Evolutionary conservation across 2,329 filamentous ascomycete species (phyloP).

Genomic region (Aspergillus unguis): DNA sequence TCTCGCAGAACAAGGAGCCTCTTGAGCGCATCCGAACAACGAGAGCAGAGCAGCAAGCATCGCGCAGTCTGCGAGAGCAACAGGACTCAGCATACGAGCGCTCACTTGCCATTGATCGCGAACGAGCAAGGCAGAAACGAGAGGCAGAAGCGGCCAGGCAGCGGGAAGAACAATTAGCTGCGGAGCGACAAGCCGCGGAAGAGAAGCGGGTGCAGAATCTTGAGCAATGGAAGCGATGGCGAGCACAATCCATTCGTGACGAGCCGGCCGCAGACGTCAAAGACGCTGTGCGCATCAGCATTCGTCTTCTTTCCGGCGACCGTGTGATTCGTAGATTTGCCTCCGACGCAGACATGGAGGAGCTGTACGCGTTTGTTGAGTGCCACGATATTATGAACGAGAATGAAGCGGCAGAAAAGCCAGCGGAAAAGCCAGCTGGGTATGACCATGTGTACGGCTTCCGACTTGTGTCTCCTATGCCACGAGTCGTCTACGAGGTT

Average conservation of each 20-base stretch:
- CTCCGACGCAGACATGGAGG: constrained; percentile 69
- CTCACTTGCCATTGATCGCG: constrained; percentile 80
- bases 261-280: constrained; percentile 66
- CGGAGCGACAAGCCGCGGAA: constrained; percentile 61
- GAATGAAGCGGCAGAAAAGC: constrained; percentile 29
- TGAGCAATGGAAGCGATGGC: constrained; percentile 76
- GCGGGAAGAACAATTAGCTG: constrained; percentile 63
- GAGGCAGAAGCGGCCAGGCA: constrained; percentile 68
- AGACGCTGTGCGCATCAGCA: constrained; percentile 67
- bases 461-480: constrained; percentile 78
- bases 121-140: constrained; percentile 70
- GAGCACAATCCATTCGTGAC: constrained; percentile 61
- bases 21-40: constrained; percentile 72
- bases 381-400: constrained; percentile 68
- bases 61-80: constrained; percentile 76
- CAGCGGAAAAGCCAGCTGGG: constrained; percentile 54
- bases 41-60: constrained; percentile 73
- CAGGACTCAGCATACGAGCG: constrained; percentile 94
- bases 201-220: constrained; percentile 55
- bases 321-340: constrained; percentile 74
- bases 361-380: constrained; percentile 94
- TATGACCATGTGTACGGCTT: constrained; percentile 86
- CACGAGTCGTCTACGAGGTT: constrained; percentile 73
- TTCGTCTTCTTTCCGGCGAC: constrained; percentile 63
- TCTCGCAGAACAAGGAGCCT: constrained; percentile 72